These are phyloP conservation scores for Musa itinerans DNA, from an alignment of 176 grass and related monocot species.

Conservation along the genomic window DNA sequence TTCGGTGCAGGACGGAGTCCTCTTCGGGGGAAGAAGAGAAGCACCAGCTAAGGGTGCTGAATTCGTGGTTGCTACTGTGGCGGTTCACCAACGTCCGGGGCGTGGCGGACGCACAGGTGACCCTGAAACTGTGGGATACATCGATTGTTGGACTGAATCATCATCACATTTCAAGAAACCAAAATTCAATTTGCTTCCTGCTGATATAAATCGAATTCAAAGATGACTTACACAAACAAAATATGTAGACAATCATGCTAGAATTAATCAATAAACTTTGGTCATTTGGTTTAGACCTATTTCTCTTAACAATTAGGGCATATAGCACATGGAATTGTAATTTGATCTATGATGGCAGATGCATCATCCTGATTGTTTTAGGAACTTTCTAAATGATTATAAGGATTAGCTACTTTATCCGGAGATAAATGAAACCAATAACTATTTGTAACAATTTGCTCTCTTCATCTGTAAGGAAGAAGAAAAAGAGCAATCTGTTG, in stretches of 20 bases:
- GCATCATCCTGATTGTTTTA: background rate
- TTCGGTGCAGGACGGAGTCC: background rate
- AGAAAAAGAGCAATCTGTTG: too few relatives aligned
- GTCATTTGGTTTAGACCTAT: too few relatives aligned
- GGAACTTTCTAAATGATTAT: background rate
- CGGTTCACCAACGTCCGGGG: conserved; percentile 60
- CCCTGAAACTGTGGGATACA: background rate
- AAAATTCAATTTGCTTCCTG: background rate
- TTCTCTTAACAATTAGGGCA: too few relatives aligned
- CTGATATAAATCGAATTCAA: background rate
- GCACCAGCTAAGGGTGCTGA: conserved; percentile 41
- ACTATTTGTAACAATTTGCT: background rate
- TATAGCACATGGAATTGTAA: background rate
- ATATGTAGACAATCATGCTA: background rate
- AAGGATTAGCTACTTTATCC: background rate
- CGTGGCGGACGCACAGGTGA: conserved; percentile 51
- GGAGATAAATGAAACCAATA: background rate
- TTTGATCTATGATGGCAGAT: background rate
- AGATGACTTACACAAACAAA: background rate
- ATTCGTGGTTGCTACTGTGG: conserved; percentile 59
- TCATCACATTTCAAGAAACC: background rate
- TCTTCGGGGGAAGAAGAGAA: conserved; percentile 37
- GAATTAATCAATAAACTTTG: background rate
- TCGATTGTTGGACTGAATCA: background rate
- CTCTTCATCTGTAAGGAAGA: background rate